phyloP scores from a whole-genome alignment of 208 protist species.

The Acanthamoeba healyi region DNA sequence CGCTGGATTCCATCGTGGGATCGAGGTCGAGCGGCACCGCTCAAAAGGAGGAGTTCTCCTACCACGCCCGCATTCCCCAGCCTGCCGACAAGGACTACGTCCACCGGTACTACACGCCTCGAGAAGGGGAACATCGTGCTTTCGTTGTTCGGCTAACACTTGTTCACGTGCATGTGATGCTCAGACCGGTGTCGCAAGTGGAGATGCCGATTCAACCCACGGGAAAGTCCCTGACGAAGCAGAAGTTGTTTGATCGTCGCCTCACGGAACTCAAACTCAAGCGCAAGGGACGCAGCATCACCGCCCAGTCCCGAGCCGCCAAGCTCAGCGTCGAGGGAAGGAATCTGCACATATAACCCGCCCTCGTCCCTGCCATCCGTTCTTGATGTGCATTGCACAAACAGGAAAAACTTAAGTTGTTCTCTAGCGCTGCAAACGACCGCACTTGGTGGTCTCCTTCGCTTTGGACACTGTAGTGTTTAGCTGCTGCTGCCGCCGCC shows the following conservation, averaged over 20 bases:
- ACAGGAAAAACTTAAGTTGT: too few species aligned
- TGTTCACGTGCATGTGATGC: neutral
- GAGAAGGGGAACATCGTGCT: too few species aligned
- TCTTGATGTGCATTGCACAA: too few species aligned
- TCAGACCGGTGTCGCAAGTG: constrained; percentile 48
- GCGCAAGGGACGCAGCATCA: constrained; percentile 46
- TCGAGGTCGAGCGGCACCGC: neutral
- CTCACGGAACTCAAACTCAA: constrained; percentile 36
- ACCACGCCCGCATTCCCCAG: constrained; percentile 65
- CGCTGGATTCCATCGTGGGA: neutral
- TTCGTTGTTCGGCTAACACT: neutral
- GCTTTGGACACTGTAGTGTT: too few species aligned
- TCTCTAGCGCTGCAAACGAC: too few species aligned
- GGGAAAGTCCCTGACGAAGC: neutral
- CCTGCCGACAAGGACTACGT: constrained; percentile 65
- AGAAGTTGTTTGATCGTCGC: constrained; percentile 35
- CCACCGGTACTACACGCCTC: neutral
- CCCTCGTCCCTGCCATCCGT: too few species aligned
- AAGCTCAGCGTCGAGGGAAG: constrained; percentile 58
- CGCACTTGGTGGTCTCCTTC: neutral
- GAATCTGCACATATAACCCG: constrained; percentile 41
- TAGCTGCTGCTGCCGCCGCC: neutral
- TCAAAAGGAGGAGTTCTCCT: constrained; percentile 61
- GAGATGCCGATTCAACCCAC: neutral
- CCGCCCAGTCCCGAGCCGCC: constrained; percentile 43